Conservation (phyloP, 805 yeast species). For the Saccharomycopsis schoenii region DNA sequence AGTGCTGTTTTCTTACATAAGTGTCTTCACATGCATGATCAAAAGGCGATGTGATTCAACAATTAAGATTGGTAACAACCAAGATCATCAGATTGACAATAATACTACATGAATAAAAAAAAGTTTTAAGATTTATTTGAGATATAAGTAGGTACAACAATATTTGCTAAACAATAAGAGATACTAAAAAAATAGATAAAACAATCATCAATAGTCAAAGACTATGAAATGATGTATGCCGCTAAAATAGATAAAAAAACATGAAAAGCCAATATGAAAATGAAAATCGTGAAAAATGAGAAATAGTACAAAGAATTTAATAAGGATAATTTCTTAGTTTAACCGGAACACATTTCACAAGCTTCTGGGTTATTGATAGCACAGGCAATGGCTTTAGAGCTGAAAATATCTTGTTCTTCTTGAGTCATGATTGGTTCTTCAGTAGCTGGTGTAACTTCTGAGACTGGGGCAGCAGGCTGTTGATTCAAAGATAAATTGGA, state of each 20-base stretch:
- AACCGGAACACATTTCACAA: slow-evolving; percentile 99
- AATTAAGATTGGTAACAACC: too few relatives aligned
- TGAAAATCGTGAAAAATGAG: background rate
- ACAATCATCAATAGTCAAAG: background rate
- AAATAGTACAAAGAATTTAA: background rate
- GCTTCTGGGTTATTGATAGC: slow-evolving; percentile 96
- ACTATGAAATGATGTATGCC: background rate
- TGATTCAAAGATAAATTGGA: slow-evolving; percentile 12
- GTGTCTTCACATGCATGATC: too few relatives aligned
- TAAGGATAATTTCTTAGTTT: background rate
- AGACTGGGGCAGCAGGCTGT: slow-evolving; percentile 9
- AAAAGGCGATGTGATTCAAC: too few relatives aligned
- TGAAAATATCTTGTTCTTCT: slow-evolving; percentile 72
- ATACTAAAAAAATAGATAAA: background rate
- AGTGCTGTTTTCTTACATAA: too few relatives aligned
- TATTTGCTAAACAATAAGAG: background rate
- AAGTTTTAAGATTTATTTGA: background rate
- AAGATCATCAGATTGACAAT: too few relatives aligned
- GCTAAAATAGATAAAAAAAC: background rate
- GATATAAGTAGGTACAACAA: background rate
- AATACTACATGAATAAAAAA: background rate
- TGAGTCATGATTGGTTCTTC: slow-evolving; percentile 29
- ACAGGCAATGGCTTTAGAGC: slow-evolving; percentile 91
- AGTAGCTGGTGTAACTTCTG: slow-evolving; percentile 15
- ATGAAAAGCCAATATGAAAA: background rate